Base-by-base conservation (phyloP, 805 yeast species). In the Gaillardinia entomophila region DNA sequence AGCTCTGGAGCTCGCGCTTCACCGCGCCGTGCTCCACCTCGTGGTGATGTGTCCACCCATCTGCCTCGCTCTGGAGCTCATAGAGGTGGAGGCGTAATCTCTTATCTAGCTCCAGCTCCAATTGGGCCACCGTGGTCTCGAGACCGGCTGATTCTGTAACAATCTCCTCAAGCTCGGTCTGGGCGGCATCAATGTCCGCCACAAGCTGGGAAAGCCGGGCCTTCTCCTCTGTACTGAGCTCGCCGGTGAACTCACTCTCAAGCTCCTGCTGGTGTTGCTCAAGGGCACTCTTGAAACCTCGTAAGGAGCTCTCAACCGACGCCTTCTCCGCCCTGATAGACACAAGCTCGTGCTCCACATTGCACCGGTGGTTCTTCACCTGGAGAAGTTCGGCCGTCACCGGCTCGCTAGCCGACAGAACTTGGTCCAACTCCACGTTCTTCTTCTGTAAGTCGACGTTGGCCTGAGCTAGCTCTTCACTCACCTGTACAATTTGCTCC, bases 81-180 rank as follows among this genome's bases (percentile, higher is more conserved):
- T 27, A 33, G 28, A 48, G 53, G 36, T 75, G 74, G 10, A 86
- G 84, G 26, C 67, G 57, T 28, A 78, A 60, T 31, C 71, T 78
- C 19, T 78, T 77, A n/a, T 61, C 54, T 26, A 85, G 51, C 38
- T 79, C 87, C 2, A 82, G 66, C 28, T 73, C 73, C 6, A 73
- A 42, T 1, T 58, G 51, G 1, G 75, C 62, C 12, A 75, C 52
- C 12, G 64, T 58, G 10, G 76, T 55, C 38, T 79, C 82, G 4
- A 73, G 38, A 1, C 55, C 62, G 1, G 70, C 51, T 14, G 77
- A 54, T 24, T 55, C 42, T 3, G 57, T 59, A 0, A 67, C 68
- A 3, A 71, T 37, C 4, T 43, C 42, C 29, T 68, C 65, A 27
- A 80, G 61, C 23, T 62, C 45, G 2, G 38, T 42, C 36, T 74